phyloP scores from a whole-genome alignment of 306 rosid species.

The Gleditsia sinensis region DNA sequence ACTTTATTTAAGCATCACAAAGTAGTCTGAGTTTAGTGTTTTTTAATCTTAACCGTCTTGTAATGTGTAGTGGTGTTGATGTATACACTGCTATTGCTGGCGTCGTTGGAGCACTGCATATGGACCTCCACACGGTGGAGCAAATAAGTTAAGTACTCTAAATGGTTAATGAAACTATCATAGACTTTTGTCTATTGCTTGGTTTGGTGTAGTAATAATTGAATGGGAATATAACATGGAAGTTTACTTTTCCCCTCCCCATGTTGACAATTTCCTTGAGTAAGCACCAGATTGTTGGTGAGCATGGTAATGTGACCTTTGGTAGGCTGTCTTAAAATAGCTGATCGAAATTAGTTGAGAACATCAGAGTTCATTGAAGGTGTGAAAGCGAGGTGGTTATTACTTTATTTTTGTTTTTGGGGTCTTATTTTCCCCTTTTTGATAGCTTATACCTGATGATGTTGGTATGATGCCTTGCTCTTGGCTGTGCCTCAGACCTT shows the following conservation, averaged over 20 bases:
- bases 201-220: neutral
- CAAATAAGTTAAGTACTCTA: conserved; percentile 74
- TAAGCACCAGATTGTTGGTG: neutral
- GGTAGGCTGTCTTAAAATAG: conserved; percentile 85
- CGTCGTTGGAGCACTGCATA: conserved; percentile 87
- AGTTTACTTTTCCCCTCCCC: neutral
- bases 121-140: conserved; percentile 98
- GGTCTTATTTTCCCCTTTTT: neutral
- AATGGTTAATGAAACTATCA: conserved; percentile 14
- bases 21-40: neutral
- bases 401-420: conserved; percentile 16
- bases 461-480: neutral
- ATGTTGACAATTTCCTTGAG: neutral
- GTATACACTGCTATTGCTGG: conserved; percentile 92
- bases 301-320: conserved; percentile 27
- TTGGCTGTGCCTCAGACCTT: neutral
- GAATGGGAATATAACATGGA: neutral
- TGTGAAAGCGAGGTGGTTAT: conserved; percentile 81
- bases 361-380: conserved; percentile 87
- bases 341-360: conserved; percentile 74
- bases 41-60: conserved; percentile 1
- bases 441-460: conserved; percentile 12
- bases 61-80: conserved; percentile 78
- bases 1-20: neutral
- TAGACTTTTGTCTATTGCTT: neutral